Percentiles rank a stretch among this genome's conserved stretches.
These are phyloP conservation scores for Exutisphaerella laricina DNA, from an alignment of 2,329 filamentous ascomycete genomes.

Conservation along the genomic window DNA sequence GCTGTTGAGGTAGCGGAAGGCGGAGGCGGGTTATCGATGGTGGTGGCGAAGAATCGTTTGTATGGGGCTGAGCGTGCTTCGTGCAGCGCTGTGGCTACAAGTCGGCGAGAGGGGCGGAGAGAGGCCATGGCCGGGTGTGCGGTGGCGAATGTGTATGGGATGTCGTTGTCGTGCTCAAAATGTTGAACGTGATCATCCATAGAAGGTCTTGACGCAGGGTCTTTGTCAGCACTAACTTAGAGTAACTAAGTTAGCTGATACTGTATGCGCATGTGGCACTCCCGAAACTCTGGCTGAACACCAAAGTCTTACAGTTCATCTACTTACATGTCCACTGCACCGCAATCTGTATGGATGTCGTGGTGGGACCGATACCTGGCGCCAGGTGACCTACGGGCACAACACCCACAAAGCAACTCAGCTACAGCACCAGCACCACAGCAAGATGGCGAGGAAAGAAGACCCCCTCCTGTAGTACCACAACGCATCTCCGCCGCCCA, in stretches of 20 bases:
- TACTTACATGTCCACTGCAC: constrained; percentile 1
- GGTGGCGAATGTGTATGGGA: background rate
- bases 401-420: background rate
- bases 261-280: too few species aligned
- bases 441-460: background rate
- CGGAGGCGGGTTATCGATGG: constrained; percentile 36
- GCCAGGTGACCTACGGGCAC: constrained; percentile 29
- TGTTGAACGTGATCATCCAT: too few species aligned
- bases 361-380: constrained; percentile 32
- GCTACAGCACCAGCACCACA: background rate
- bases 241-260: too few species aligned
- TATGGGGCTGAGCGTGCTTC: constrained; percentile 25
- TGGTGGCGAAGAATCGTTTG: constrained; percentile 41
- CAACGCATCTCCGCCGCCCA: constrained; percentile 25
- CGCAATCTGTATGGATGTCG: constrained; percentile 25
- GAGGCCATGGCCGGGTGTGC: constrained; percentile 14
- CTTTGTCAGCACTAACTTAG: too few species aligned
- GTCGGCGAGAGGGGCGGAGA: constrained; percentile 16
- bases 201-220: too few species aligned
- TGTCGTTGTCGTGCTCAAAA: background rate
- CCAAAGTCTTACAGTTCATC: background rate
- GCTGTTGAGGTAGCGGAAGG: constrained; percentile 29
- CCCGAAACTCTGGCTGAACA: background rate
- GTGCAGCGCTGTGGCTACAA: constrained; percentile 10
- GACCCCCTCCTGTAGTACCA: constrained; percentile 12